Base-by-base conservation (phyloP, 495 filamentous ascomycete species). In the Talaromyces liani region DNA sequence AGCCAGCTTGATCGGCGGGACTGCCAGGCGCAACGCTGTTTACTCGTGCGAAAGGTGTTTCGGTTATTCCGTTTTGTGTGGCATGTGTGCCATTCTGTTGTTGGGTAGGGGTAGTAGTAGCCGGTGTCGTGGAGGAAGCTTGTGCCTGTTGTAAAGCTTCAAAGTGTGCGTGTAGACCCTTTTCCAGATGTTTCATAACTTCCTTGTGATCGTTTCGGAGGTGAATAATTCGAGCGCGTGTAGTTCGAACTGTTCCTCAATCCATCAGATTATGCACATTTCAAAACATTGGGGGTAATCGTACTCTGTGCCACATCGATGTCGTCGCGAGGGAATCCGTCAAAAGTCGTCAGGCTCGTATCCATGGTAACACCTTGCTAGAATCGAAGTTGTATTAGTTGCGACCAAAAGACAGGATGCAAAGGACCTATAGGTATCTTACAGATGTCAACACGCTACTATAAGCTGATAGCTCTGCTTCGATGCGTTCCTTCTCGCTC, bases 331-430 rank as follows among this genome's bases (percentile, higher is more conserved):
- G 95, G 95, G 72, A 89, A 99, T 58, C 93, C 95, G 75, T 99
- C 95, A 61, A 88, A 86, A 2, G 95, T 97, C 4, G 90, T 90
- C 56, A 99, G 80, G 51, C 83, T 79, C 3, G 95, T 96, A 72
- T 86, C 89, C 95, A 99, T 98, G 65, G 88, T 88, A 53, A 97
- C 94, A 47, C 87, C 86, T 75, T 98, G 94, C 94, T 97, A 59
- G 25, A 20, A 10, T 31, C 29, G 45, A 61, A 51, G 39, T 4
- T 58, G 10, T 9, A 53, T 36, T 8, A 57, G 20, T 49, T 29
- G 39, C 6, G 33, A 54, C 22, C 8, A 25, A 65, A 3, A 7
- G 16, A 29, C n/a, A 3, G 8, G 12, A 22, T 24, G 6, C 7
- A 45, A 20, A 22, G 20, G 18, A 53, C 47, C 47, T 75, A 3